These are phyloP conservation scores for Tricholoma matsutake DNA, from an alignment of 768 basidiomycete genomes.

Conservation along the genomic window DNA sequence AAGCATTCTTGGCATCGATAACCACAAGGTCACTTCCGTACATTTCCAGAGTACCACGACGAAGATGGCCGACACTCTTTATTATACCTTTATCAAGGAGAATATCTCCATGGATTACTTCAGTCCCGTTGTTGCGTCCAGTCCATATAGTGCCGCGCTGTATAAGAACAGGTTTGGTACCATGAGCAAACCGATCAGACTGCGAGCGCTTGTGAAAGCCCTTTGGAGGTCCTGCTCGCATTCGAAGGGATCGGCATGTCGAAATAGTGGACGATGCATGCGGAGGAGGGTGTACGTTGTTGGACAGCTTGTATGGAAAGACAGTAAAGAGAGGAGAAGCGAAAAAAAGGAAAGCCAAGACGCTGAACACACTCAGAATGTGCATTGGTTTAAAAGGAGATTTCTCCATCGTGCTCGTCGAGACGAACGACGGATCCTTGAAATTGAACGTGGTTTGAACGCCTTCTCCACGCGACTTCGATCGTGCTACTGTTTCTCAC, in stretches of 20 bases:
- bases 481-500: not conserved
- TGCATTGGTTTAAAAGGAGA: not conserved
- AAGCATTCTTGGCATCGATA: constrained; percentile 63
- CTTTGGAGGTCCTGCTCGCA: constrained; percentile 39
- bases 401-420: not conserved
- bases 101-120: constrained; percentile 63
- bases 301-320: not conserved
- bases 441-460: not conserved
- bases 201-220: constrained; percentile 46
- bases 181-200: constrained; percentile 66
- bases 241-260: constrained; percentile 41
- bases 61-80: constrained; percentile 51
- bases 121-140: constrained; percentile 62
- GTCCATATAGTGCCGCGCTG: constrained; percentile 86
- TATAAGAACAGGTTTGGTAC: constrained; percentile 62
- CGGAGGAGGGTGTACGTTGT: constrained; percentile 13
- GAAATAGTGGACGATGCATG: constrained; percentile 31
- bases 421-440: not conserved
- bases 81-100: constrained; percentile 70
- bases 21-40: constrained; percentile 41
- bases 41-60: constrained; percentile 17
- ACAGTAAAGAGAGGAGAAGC: not conserved
- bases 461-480: not conserved
- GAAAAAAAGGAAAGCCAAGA: constrained; percentile 6
- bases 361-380: constrained; percentile 3